Conservation (phyloP, 2,329 filamentous ascomycete species). For the Amauroascus niger region DNA sequence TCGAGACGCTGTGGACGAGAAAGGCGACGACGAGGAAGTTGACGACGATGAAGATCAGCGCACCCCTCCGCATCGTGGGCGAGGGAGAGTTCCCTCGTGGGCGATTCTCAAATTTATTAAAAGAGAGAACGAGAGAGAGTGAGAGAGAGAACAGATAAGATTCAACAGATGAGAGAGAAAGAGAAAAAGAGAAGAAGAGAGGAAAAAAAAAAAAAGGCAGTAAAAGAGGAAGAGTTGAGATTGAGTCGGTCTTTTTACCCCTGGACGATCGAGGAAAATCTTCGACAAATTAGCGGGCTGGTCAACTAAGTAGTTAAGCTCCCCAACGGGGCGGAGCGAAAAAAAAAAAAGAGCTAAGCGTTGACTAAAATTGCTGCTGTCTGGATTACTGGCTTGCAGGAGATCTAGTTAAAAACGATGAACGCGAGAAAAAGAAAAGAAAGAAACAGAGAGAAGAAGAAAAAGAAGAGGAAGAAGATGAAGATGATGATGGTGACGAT, state of each 20-base stretch:
- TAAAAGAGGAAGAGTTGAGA: background rate
- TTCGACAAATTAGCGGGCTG: no score
- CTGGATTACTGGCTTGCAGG: no score
- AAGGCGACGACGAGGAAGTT: slow-evolving; percentile 55
- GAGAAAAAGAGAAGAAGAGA: background rate
- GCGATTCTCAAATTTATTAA: no score
- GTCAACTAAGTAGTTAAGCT: no score
- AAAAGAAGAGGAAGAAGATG: background rate
- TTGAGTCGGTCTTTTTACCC: no score
- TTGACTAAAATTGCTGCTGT: no score
- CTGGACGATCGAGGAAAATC: no score
- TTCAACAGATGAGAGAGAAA: no score
- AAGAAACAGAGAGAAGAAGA: background rate
- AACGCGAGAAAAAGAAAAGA: background rate
- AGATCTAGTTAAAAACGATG: background rate
- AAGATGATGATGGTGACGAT: background rate
- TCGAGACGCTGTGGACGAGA: slow-evolving; percentile 59
- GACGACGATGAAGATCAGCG: slow-evolving; percentile 54
- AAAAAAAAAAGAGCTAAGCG: no score
- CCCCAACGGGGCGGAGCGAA: no score
- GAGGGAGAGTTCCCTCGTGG: background rate
- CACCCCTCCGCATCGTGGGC: slow-evolving; percentile 49
- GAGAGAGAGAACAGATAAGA: background rate
- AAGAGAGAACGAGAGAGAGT: background rate
- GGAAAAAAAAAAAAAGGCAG: background rate